These are phyloP conservation scores for Edaphochlamys debaryana DNA, from an alignment of 139 green algal species.

Conservation along the genomic window DNA sequence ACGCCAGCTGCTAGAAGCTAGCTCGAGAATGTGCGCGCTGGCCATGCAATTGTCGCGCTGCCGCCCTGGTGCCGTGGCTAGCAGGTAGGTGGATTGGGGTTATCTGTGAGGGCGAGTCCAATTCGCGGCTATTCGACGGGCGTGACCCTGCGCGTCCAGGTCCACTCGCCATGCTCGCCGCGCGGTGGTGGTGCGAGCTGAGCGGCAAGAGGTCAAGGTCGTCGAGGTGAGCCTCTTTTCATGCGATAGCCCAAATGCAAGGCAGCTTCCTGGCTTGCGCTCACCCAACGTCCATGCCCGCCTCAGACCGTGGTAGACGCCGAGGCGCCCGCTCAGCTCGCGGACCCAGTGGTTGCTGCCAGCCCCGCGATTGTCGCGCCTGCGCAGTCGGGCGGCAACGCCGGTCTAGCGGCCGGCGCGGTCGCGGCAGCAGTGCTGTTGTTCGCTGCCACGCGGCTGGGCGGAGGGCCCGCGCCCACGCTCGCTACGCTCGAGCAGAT, in stretches of 20 bases:
- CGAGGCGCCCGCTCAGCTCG: neutral
- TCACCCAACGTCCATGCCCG: neutral
- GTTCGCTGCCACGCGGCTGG: conserved; percentile 66
- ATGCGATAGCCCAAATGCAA: too few species aligned
- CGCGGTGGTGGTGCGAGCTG: neutral
- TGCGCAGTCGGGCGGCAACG: neutral
- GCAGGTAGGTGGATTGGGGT: too few species aligned
- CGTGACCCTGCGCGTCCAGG: too few species aligned
- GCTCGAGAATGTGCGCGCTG: too few species aligned
- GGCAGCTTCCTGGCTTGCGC: neutral
- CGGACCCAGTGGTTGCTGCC: neutral
- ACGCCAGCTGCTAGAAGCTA: too few species aligned
- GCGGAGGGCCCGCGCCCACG: conserved; percentile 53
- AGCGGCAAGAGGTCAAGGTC: too few species aligned
- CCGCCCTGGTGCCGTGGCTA: too few species aligned
- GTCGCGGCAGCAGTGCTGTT: conserved; percentile 66
- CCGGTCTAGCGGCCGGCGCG: conserved; percentile 64
- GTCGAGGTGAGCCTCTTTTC: too few species aligned
- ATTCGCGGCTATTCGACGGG: too few species aligned
- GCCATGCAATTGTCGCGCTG: too few species aligned
- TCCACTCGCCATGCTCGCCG: neutral
- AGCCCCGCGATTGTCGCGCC: neutral
- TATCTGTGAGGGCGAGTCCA: too few species aligned
- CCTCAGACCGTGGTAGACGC: neutral
- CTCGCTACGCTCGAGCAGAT: conserved; percentile 73